Evolutionary conservation across 768 basidiomycete genomes (phyloP).

Genomic region (Tulasnella sp.): DNA sequence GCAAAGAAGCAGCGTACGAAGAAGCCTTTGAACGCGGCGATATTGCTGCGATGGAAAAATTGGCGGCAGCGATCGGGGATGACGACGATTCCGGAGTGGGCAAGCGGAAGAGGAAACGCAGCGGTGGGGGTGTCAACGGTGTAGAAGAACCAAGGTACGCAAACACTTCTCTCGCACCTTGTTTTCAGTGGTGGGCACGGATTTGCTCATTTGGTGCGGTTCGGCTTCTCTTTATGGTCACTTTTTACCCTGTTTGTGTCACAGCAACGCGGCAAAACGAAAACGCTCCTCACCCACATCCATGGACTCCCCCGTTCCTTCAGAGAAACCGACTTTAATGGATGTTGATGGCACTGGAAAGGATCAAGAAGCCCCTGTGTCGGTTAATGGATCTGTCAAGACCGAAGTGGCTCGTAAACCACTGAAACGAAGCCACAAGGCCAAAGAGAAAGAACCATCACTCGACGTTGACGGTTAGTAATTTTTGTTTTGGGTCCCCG

Average conservation of each 20-base stretch:
- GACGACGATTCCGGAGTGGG: constrained; percentile 35
- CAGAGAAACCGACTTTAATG: constrained; percentile 18
- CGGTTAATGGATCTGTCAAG: constrained; percentile 13
- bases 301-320: constrained; percentile 8
- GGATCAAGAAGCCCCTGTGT: constrained; percentile 17
- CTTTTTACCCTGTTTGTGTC: background rate
- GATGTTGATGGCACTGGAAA: constrained; percentile 14
- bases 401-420: constrained; percentile 1
- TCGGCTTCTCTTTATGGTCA: background rate
- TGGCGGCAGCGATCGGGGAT: constrained; percentile 44
- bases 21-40: constrained; percentile 41
- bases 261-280: constrained; percentile 11
- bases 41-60: constrained; percentile 29
- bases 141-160: constrained; percentile 22
- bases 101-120: constrained; percentile 61
- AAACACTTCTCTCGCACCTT: background rate
- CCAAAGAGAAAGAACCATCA: constrained; percentile 29
- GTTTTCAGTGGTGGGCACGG: background rate
- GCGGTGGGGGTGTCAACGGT: constrained; percentile 45
- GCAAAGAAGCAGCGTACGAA: constrained; percentile 66
- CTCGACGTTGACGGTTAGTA: constrained; percentile 28
- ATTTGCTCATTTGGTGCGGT: background rate
- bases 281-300: constrained; percentile 31
- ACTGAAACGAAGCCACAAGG: constrained; percentile 11
- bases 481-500: background rate